Base-by-base conservation (phyloP, 805 yeast genomes). In the Wickerhamiella hasegawae region DNA sequence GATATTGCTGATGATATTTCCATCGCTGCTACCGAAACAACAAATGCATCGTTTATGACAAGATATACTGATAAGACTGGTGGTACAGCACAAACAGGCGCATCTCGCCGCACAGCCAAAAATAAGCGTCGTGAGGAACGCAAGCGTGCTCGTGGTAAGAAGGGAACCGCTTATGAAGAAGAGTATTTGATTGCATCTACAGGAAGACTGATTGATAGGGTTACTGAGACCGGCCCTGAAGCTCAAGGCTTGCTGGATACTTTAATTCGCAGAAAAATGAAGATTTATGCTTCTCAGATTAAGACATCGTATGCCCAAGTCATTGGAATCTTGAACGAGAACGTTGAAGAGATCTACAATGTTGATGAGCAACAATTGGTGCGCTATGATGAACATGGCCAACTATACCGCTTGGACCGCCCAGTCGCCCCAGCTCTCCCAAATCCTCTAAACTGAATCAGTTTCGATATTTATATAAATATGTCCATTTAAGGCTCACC, bases 1-100 rank as follows among this genome's bases (percentile, higher is more conserved):
- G 75, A 63, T 20, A 71, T 81, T 11, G 85, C 94, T 1, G 99
- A 90, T 55, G 81, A 85, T 53, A 90, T 90, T 8, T 85, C 97
- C 0, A 69, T 90, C 43, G 97, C 96, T 0, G 90, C 94, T 1
- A 79, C 94, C 0, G 96, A 84, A 54, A 75, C 94, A 0, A 82
- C 96, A 0, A 81, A 94, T 0, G 92, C 87, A 26, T 84, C 97
- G 0, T 82, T 85, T 55, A 81, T 83, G 60, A 90, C 99, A 1
- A 69, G 94, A 52, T 90, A 90, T 55, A 90, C 98, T 0, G 98
- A 97, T 43, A 85, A 87, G 57, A 85, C 97, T 1, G 66, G 78
- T 1, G 94, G 94, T 18, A 90, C 98, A 3, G 97, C 97, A 3
- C 79, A 80, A 52, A 90, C 98, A 0, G 96, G 97, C 20, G 96